Evolutionary conservation across 2,329 filamentous ascomycete species (phyloP).

Genomic region (Hymenoscyphus scutula): DNA sequence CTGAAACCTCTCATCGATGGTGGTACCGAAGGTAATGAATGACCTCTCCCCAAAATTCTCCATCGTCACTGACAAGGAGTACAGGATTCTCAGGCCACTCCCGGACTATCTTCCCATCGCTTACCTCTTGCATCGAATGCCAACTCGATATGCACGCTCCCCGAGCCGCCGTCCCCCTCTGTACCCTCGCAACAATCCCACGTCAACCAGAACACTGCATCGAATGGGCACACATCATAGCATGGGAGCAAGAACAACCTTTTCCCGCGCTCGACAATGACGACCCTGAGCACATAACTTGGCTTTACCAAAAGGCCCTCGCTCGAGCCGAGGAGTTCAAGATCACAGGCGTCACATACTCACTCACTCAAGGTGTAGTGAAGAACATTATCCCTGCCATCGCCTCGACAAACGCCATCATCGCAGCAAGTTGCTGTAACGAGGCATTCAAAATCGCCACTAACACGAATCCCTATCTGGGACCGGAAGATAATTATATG

Average conservation of each 20-base stretch:
- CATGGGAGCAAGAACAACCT: slow-evolving; percentile 84
- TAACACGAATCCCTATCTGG: slow-evolving; percentile 74
- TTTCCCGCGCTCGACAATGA: slow-evolving; percentile 90
- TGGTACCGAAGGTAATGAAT: slow-evolving; percentile 73
- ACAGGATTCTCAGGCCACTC: slow-evolving; percentile 93
- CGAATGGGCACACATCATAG: slow-evolving; percentile 98
- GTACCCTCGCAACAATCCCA: slow-evolving; percentile 93
- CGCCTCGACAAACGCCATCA: slow-evolving; percentile 94
- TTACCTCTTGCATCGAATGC: slow-evolving; percentile 96
- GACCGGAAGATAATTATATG: slow-evolving; percentile 88
- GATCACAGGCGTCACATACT: slow-evolving; percentile 90
- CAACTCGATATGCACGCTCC: slow-evolving; percentile 98
- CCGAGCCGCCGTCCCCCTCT: slow-evolving; percentile 93
- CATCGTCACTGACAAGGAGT: background rate
- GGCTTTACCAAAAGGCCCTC: slow-evolving; percentile 86
- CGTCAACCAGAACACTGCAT: slow-evolving; percentile 97
- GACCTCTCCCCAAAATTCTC: background rate
- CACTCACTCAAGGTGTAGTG: slow-evolving; percentile 93
- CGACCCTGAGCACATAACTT: slow-evolving; percentile 94
- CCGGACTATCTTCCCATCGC: slow-evolving; percentile 83
- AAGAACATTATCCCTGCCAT: slow-evolving; percentile 99
- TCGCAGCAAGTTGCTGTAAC: slow-evolving; percentile 93
- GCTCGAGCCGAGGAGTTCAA: slow-evolving; percentile 81
- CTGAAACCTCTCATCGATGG: slow-evolving; percentile 95
- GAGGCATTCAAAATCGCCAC: slow-evolving; percentile 95